Conservation (phyloP, 2,329 filamentous ascomycete genomes). For the Rhynchosporium secalis region DNA sequence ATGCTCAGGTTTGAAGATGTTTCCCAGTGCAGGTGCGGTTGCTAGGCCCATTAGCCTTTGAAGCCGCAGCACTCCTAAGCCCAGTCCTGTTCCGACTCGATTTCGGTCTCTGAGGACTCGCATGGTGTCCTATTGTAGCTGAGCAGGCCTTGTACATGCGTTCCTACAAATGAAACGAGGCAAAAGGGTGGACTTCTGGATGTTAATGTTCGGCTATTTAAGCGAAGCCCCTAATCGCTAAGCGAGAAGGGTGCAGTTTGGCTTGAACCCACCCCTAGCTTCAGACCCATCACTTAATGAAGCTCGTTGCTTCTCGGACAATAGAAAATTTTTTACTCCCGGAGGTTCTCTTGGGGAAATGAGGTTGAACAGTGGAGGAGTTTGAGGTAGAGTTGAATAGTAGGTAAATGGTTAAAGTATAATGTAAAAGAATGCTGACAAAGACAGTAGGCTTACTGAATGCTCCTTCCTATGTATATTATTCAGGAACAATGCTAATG, state of each 20-base stretch:
- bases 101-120: background rate
- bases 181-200: background rate
- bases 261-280: background rate
- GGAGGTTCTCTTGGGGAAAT: background rate
- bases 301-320: background rate
- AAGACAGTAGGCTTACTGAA: background rate
- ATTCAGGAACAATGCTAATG: background rate
- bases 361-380: background rate
- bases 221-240: background rate
- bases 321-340: background rate
- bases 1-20: too few species aligned
- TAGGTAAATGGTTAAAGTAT: background rate
- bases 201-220: background rate
- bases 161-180: background rate
- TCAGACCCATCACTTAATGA: background rate
- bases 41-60: background rate
- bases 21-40: too few species aligned
- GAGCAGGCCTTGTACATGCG: background rate
- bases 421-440: background rate
- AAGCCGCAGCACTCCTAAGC: background rate
- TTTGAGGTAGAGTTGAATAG: background rate
- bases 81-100: constrained; percentile 1
- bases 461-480: background rate
- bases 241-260: background rate
- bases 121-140: background rate